phyloP scores from a whole-genome alignment of 768 basidiomycete species.

The Suillus subalutaceus region DNA sequence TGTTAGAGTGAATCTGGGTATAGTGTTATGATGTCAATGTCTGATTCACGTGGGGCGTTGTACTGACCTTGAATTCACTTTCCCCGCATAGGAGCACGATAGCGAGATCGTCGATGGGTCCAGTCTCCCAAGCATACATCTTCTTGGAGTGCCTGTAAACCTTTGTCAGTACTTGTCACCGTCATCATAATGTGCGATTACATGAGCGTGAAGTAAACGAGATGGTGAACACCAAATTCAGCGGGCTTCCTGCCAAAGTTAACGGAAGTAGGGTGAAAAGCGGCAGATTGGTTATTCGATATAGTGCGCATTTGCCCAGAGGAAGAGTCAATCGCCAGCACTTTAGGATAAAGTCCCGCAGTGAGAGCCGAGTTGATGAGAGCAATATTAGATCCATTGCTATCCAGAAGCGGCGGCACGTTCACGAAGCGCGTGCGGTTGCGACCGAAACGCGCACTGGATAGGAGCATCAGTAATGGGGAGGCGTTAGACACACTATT shows the following conservation, averaged over 20 bases:
- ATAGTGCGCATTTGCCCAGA: conserved; percentile 75
- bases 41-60: conserved; percentile 1
- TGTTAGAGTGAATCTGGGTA: conserved; percentile 67
- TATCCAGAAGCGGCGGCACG: conserved; percentile 72
- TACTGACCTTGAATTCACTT: conserved; percentile 77
- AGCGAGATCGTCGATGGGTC: conserved; percentile 83
- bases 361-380: conserved; percentile 82
- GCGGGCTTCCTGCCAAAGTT: conserved; percentile 73
- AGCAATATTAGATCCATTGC: conserved; percentile 63
- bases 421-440: conserved; percentile 74
- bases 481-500: conserved; percentile 3
- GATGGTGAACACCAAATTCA: conserved; percentile 75
- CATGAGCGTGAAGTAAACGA: conserved; percentile 91
- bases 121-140: conserved; percentile 91
- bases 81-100: conserved; percentile 89
- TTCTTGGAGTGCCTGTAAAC: conserved; percentile 85
- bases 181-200: conserved; percentile 35
- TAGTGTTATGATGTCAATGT: conserved; percentile 9
- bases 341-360: conserved; percentile 90
- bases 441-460: conserved; percentile 75
- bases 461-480: neutral
- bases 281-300: conserved; percentile 74
- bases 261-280: conserved; percentile 90
- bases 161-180: conserved; percentile 10
- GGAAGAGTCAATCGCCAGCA: conserved; percentile 67